Conservation (phyloP, 768 basidiomycete species). For the Xerocomus potaroensis region DNA sequence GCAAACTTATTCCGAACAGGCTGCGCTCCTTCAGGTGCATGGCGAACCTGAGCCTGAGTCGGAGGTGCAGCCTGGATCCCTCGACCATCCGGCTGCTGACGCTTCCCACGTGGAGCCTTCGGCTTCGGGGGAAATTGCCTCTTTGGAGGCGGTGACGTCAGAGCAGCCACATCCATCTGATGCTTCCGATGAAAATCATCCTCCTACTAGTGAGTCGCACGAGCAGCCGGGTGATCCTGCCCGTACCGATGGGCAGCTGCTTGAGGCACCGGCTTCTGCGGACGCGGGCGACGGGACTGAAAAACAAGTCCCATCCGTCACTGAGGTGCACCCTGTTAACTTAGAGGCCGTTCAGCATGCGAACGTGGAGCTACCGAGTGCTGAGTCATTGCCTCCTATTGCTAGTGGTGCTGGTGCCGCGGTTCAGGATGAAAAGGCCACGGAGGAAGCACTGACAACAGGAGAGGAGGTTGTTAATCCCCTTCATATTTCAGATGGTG, state of each 20-base stretch:
- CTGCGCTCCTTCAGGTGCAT: constrained; percentile 2
- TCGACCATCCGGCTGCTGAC: constrained; percentile 17
- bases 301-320: not conserved
- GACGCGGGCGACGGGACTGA: constrained; percentile 4
- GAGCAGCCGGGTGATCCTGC: constrained; percentile 9
- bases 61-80: constrained; percentile 10
- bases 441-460: constrained; percentile 8
- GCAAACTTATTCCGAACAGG: constrained; percentile 4
- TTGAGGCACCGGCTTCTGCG: constrained; percentile 4
- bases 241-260: constrained; percentile 2
- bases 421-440: constrained; percentile 9
- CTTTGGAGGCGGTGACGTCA: constrained; percentile 4
- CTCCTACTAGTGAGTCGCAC: constrained; percentile 19
- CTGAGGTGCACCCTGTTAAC: constrained; percentile 2
- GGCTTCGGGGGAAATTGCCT: constrained; percentile 5
- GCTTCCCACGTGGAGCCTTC: constrained; percentile 13
- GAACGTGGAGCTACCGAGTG: constrained; percentile 3
- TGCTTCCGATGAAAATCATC: constrained; percentile 1
- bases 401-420: not conserved
- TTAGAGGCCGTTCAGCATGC: constrained; percentile 12
- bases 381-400: constrained; percentile 9
- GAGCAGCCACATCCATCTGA: constrained; percentile 9
- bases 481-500: constrained; percentile 61
- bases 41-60: constrained; percentile 7
- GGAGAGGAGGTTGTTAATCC: constrained; percentile 34